Conservation (phyloP, 805 yeast species). For the Wickerhamomyces kurtzmanii region DNA sequence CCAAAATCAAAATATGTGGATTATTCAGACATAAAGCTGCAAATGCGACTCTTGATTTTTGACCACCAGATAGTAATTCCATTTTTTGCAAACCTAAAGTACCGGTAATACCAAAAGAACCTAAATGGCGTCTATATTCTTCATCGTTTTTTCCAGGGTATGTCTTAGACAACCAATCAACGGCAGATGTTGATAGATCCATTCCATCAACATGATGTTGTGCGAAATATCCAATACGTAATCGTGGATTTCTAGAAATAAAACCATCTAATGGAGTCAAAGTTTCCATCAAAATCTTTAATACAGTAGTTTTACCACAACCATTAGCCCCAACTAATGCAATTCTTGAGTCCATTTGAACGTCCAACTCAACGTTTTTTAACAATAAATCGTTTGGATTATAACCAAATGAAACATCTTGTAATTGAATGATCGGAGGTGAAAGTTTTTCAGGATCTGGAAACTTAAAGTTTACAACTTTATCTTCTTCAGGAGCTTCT, state of each 20-base stretch:
- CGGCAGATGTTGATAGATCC: constrained; percentile 81
- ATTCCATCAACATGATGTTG: constrained; percentile 98
- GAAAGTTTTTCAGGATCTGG: constrained; percentile 92
- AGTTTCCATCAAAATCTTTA: constrained; percentile 77
- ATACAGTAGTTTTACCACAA: constrained; percentile 94
- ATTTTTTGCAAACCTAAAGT: constrained; percentile 86
- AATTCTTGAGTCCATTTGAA: constrained; percentile 89
- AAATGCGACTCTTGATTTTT: constrained; percentile 95
- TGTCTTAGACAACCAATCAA: constrained; percentile 83
- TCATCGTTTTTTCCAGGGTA: constrained; percentile 94
- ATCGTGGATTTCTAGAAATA: constrained; percentile 71
- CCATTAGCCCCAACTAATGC: constrained; percentile 99
- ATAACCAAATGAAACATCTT: constrained; percentile 83
- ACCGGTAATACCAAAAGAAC: constrained; percentile 96
- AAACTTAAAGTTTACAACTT: constrained; percentile 74
- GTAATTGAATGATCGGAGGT: constrained; percentile 88
- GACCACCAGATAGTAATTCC: constrained; percentile 92
- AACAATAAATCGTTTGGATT: constrained; percentile 52
- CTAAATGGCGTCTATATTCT: constrained; percentile 93
- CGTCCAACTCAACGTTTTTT: constrained; percentile 75
- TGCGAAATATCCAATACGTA: constrained; percentile 94
- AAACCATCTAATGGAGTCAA: constrained; percentile 69
- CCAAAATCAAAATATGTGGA: constrained; percentile 87
- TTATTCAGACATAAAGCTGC: constrained; percentile 85
- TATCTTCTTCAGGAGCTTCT: constrained; percentile 93